Evolutionary conservation across 208 protist species (phyloP), one percentile per base, ranked within the genome.

Genomic region (Leishmania tarentolae): DNA sequence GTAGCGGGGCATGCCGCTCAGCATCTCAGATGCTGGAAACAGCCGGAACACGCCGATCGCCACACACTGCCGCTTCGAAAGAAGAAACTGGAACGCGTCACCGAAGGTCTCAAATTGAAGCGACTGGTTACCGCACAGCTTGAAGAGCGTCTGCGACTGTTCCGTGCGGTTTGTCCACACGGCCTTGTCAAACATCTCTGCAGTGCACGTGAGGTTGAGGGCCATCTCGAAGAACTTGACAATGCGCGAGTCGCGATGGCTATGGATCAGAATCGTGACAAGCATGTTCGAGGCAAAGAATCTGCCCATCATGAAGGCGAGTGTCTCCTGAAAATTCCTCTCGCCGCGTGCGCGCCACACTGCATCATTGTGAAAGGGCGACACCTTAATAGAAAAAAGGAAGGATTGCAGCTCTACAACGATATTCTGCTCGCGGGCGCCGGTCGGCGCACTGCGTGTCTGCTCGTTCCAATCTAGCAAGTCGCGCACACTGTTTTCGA

Each of bases 231-330:
- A 94, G 77, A 96, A 97, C 66, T 88, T 82, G 74, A 92, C 84
- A 53, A 96, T 93, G 69, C 90, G 80, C n/a, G 83, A 86, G 70
- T 97, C 92, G 8, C 87, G 85, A 75, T 96, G 92, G 53, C 86
- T 90, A 83, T 97, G 92, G 53, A 97, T 89, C 77, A 96, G 89
- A 42, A 97, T 85, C 8, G 94, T 90, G 53, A 90, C 72, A 59
- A 97, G 80, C 94, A 97, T 97, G 73, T 96, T 93, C 3, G 92
- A 90, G 17, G 94, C 93, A 77, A 97, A 97, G 84, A 93, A 96
- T 11, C 91, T 88, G 40, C 94, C 94, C 87, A 94, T 94, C 94
- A 97, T 97, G 75, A 97, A 97, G 4, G 94, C 90, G 0, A 97
- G 85, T 0, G 92, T 90, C 57, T 96, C 86, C 79, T 97, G 93